Evolutionary conservation across 2,329 filamentous ascomycete genomes (phyloP), one percentile per base, ranked within the genome.

Genomic region (Xylaria multiplex): DNA sequence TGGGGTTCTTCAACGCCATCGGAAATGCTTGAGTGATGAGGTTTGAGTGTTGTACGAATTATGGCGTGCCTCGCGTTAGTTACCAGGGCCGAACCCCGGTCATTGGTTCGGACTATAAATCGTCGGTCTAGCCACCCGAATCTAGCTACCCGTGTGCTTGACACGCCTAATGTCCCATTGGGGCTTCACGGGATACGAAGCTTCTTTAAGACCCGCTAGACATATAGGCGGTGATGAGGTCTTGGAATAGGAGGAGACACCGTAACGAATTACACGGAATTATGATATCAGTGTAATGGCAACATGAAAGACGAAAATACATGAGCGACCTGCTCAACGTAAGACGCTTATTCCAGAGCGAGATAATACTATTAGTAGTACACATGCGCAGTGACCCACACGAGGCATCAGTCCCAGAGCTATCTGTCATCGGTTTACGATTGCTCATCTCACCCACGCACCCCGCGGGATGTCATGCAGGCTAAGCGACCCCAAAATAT

Each of bases 381-480:
- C 27, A 27, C 27, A 61, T 55, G 30, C 65, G 60, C 30, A 6
- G 24, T 43, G 64, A 60, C 58, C 58, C 62, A 67, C 59, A 48
- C 48, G 40, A 59, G 48, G 46, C 53, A 27, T 40, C 61, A 48
- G 50, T 45, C 49, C 43, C 49, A 9, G 16, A 53, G 48, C 54
- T 32, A 30, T 35, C 24, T n/a, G 55, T 62, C 59, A 45, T 62
- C 30, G 59, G 27, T 49, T 63, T 30, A 59, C 42, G 27, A 59
- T 46, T 58, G 46, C 35, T 8, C 32, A 35, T 35, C 53, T 61
- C 42, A 27, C 46, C 53, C 53, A 62, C 53, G 61, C 50, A 67
- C 56, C 62, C 63, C 61, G 52, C 61, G 62, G 64, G 54, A 67
- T 67, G 61, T 59, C 58, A 68, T 69, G 64, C 67, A 64, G 60